Conservation (phyloP, 2,329 filamentous ascomycete species). For the Helotiales sp. region DNA sequence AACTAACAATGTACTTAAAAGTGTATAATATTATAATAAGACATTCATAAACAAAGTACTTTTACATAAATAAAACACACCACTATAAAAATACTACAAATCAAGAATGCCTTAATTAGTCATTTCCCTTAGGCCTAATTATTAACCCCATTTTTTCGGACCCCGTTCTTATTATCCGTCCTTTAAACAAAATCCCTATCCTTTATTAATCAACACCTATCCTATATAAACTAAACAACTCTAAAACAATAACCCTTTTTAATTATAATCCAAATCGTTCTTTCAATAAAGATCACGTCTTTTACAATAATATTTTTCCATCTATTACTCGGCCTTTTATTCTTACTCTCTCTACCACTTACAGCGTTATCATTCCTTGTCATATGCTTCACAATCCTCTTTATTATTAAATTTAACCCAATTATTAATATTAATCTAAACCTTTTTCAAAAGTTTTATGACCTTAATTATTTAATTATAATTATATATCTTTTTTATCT, state of each 20-base stretch:
- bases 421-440: constrained; percentile 22
- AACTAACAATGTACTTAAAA: no score
- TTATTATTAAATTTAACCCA: constrained; percentile 27
- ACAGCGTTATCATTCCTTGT: constrained; percentile 18
- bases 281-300: constrained; percentile 31
- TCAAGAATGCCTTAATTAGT: no score
- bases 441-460: constrained; percentile 26
- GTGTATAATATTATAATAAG: no score
- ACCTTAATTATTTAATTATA: constrained; percentile 26
- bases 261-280: constrained; percentile 32
- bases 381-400: constrained; percentile 27
- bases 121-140: no score
- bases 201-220: no score
- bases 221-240: no score
- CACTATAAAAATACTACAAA: no score
- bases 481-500: constrained; percentile 21
- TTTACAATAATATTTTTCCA: constrained; percentile 28
- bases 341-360: constrained; percentile 26
- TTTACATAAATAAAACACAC: no score
- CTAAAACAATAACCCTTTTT: constrained; percentile 15
- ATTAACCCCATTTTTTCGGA: no score
- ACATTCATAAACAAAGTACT: no score
- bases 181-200: no score
- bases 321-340: constrained; percentile 18
- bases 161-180: no score